phyloP scores from a whole-genome alignment of 2,329 filamentous ascomycete genomes.

The Pseudogymnoascus destructans region DNA sequence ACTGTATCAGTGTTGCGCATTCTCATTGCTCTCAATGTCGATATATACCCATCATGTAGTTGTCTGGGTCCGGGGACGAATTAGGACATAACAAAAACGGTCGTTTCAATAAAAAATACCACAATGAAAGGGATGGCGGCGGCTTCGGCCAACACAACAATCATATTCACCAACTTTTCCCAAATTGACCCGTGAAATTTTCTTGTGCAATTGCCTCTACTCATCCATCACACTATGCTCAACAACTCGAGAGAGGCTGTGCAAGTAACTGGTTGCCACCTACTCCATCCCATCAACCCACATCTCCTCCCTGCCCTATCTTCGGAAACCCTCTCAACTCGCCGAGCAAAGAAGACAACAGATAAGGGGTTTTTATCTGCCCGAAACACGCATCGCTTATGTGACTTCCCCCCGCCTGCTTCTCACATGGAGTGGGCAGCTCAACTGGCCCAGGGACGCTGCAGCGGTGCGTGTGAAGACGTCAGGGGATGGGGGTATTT shows the following conservation, averaged over 20 bases:
- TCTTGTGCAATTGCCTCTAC: background rate
- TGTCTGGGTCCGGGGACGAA: background rate
- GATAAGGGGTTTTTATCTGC: background rate
- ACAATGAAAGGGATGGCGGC: background rate
- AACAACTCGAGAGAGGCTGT: background rate
- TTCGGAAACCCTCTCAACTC: background rate
- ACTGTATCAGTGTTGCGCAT: constrained; percentile 1
- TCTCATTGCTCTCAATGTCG: background rate
- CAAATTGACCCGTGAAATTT: background rate
- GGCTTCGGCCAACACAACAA: background rate
- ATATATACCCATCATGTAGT: background rate
- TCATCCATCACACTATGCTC: background rate
- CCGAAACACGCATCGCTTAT: background rate
- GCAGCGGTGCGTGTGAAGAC: background rate
- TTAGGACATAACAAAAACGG: background rate
- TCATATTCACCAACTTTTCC: background rate
- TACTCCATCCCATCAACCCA: background rate
- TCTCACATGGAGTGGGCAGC: background rate
- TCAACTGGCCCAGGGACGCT: background rate
- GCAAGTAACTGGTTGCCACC: background rate
- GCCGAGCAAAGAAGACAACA: background rate
- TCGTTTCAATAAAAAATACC: background rate
- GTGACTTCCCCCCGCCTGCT: background rate
- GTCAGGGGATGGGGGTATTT: background rate
- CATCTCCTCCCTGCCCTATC: background rate